Conservation (phyloP, 352 stramenopile species). For the Phytophthora podocarpi region DNA sequence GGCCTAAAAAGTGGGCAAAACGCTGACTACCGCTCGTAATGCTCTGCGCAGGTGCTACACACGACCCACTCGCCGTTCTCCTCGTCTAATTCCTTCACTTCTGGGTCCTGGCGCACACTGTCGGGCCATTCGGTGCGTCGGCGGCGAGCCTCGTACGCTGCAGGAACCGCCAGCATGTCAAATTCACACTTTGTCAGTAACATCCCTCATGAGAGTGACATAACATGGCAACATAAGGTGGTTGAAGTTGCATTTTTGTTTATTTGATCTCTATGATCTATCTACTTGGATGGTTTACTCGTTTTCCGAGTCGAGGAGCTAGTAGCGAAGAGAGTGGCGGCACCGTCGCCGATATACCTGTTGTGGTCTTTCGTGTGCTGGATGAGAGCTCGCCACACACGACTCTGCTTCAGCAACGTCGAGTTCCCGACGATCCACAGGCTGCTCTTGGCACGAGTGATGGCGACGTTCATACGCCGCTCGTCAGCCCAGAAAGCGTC, state of each 20-base stretch:
- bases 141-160: slow-evolving; percentile 48
- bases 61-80: slow-evolving; percentile 70
- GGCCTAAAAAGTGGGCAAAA: not conserved
- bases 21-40: slow-evolving; percentile 50
- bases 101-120: slow-evolving; percentile 51
- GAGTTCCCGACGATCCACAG: slow-evolving; percentile 89
- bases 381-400: slow-evolving; percentile 72
- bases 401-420: slow-evolving; percentile 66
- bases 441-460: slow-evolving; percentile 97
- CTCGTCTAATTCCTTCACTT: slow-evolving; percentile 63
- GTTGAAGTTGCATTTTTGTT: slow-evolving; percentile 19
- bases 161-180: slow-evolving; percentile 8
- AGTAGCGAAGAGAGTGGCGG: slow-evolving; percentile 15
- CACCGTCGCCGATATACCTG: slow-evolving; percentile 49
- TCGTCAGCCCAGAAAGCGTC: slow-evolving; percentile 96
- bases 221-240: not conserved
- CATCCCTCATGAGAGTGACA: slow-evolving; percentile 10
- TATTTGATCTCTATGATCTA: slow-evolving; percentile 24
- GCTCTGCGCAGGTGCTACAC: slow-evolving; percentile 59
- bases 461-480: slow-evolving; percentile 98
- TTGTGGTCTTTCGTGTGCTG: slow-evolving; percentile 60
- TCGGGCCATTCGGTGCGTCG: slow-evolving; percentile 61
- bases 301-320: slow-evolving; percentile 9
- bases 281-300: slow-evolving; percentile 10
- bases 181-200: not conserved